These are phyloP conservation scores for Tilletiopsis washingtonensis DNA, from an alignment of 1,284 basidiomycete species.

Conservation along the genomic window DNA sequence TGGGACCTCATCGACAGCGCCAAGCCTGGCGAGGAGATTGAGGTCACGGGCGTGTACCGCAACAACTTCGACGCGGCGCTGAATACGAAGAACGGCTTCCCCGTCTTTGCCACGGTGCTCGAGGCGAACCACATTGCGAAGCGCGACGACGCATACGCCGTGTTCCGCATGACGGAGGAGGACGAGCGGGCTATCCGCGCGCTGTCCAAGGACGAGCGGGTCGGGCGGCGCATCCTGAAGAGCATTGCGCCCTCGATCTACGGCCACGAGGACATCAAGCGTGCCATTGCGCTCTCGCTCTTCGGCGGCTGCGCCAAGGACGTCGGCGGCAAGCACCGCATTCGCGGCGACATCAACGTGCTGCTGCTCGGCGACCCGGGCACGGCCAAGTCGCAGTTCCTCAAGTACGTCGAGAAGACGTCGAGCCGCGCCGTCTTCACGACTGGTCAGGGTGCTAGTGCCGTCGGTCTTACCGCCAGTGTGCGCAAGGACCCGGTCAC, in stretches of 20 bases:
- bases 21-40: slow-evolving; percentile 96
- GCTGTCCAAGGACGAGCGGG: slow-evolving; percentile 81
- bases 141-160: slow-evolving; percentile 86
- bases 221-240: slow-evolving; percentile 93
- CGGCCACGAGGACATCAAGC: slow-evolving; percentile 98
- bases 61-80: slow-evolving; percentile 98
- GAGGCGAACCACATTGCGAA: slow-evolving; percentile 86
- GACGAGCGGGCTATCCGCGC: slow-evolving; percentile 84
- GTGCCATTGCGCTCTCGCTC: slow-evolving; percentile 84
- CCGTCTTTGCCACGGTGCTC: slow-evolving; percentile 94
- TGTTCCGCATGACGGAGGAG: slow-evolving; percentile 90
- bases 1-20: slow-evolving; percentile 98
- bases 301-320: slow-evolving; percentile 92
- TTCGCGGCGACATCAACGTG: slow-evolving; percentile 95
- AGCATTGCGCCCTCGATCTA: slow-evolving; percentile 98
- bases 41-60: slow-evolving; percentile 84
- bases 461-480: slow-evolving; percentile 95
- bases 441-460: slow-evolving; percentile 93
- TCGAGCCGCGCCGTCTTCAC: slow-evolving; percentile 94
- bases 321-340: slow-evolving; percentile 89
- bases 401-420: slow-evolving; percentile 98
- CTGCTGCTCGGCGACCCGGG: slow-evolving; percentile 93
- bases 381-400: slow-evolving; percentile 97
- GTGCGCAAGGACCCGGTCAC: slow-evolving; percentile 97
- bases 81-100: slow-evolving; percentile 98